A percentile compares a stretch with the other conserved stretches of the same genome.
Evolutionary conservation across 2,329 filamentous ascomycete genomes (phyloP).

Genomic region (Aureobasidium zeae): DNA sequence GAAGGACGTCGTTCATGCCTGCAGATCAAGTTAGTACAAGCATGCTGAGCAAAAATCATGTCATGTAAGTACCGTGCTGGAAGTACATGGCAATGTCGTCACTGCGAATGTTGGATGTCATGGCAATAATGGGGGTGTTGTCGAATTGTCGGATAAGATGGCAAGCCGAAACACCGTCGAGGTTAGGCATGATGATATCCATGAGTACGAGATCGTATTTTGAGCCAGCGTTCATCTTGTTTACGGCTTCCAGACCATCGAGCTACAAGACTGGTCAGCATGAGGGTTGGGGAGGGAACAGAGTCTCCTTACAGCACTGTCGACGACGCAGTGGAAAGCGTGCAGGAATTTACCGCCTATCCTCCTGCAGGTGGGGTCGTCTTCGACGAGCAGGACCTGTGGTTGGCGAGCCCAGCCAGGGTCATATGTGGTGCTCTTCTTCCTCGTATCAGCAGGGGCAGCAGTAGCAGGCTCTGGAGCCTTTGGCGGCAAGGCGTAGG

Average conservation of each 20-base stretch:
- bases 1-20: slow-evolving; percentile 97
- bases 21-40: slow-evolving; percentile 37
- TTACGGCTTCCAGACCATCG: slow-evolving; percentile 84
- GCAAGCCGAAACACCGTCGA: slow-evolving; percentile 91
- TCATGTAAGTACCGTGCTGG: slow-evolving; percentile 64
- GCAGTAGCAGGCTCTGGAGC: slow-evolving; percentile 36
- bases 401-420: slow-evolving; percentile 61
- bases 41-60: too few species aligned
- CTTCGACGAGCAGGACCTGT: slow-evolving; percentile 83
- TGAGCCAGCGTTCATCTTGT: slow-evolving; percentile 61
- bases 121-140: slow-evolving; percentile 82
- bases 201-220: slow-evolving; percentile 53
- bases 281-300: not conserved
- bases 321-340: slow-evolving; percentile 55
- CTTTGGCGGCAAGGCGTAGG: slow-evolving; percentile 68
- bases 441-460: slow-evolving; percentile 44
- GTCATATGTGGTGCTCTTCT: slow-evolving; percentile 53
- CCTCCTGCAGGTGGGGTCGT: slow-evolving; percentile 56
- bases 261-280: slow-evolving; percentile 43
- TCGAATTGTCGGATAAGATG: slow-evolving; percentile 86
- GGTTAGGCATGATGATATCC: slow-evolving; percentile 84
- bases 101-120: slow-evolving; percentile 96
- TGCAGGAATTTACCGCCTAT: slow-evolving; percentile 59
- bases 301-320: slow-evolving; percentile 46
- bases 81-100: slow-evolving; percentile 98